Base-by-base conservation (phyloP, 2,329 filamentous ascomycete species). In the Alternaria longipes region DNA sequence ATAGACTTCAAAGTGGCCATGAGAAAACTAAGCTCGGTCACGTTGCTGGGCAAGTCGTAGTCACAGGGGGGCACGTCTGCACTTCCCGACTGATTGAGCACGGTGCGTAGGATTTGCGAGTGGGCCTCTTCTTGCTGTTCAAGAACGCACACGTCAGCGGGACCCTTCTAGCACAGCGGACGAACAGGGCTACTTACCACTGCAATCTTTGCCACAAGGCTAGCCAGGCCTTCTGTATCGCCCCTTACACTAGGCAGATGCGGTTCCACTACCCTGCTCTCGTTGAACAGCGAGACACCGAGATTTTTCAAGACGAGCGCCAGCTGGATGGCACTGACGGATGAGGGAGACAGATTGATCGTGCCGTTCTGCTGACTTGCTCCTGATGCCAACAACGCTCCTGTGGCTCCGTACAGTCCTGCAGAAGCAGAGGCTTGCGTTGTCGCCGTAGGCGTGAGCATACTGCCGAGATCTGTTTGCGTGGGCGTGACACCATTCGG, bases 261-360 rank as follows among this genome's bases (percentile, higher is more conserved):
- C n/a, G n/a, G n/a, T n/a, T n/a, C n/a, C n/a, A n/a, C n/a, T n/a
- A n/a, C n/a, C n/a, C n/a, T n/a, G n/a, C n/a, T n/a, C n/a, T 32
- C 22, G 32, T 59, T 54, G n/a, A 59, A 54, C 8, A 59, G 30
- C 24, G 28, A 54, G 14, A 54, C 56, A 28, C 45, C 56, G n/a
- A 54, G 30, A 30, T 59, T 59, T 36, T 59, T 59, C 30, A 59
- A 11, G 36, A 59, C 49, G 9, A 54, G 56, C 18, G 56, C 50
- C 32, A 59, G 34, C 24, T 59, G 50, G 9, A 54, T 42, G 9
- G 49, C 50, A 34, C 54, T 49, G 18, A 50, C 41, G 18, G 56
- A 45, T n/a, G 32, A 18, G 16, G n/a, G 42, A 20, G 56, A 54
- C 22, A 59, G 50, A 36, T 18, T n/a, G 18, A 59, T 14, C 32